Base-by-base conservation (phyloP, 352 stramenopile species). In the Globisporangium abappressorium region DNA sequence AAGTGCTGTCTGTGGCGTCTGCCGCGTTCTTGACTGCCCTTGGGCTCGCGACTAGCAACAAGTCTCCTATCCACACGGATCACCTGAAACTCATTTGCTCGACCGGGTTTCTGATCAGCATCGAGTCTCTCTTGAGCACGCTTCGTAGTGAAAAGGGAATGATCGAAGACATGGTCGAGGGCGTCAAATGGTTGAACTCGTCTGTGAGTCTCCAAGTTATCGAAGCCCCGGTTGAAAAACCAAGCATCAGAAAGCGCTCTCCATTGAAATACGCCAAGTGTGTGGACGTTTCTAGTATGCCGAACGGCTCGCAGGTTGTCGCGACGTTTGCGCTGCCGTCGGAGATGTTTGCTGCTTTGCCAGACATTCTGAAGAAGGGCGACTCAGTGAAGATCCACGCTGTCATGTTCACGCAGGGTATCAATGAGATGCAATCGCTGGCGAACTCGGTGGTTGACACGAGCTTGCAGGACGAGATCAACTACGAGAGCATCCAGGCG, bases 121-220 rank as follows among this genome's bases (percentile, higher is more conserved):
- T 98, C 69, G 95, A 99, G 74, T 97, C 94, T 22, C 77, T 99
- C 15, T 66, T 99, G 38, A 97, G 87, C 71, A 97, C 97, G 24
- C 87, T 97, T 30, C 94, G 95, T 18, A 96, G 94, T 57, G 97
- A 99, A 74, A 91, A 98, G 56, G 93, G 92, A n/a, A 99, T 99
- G 97, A 86, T 99, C 3, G 85, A 97, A 77, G 92, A 98, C 66
- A 92, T 98, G 82, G 82, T 80, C 5, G 91, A 95, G 51, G 91
- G 89, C 26, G 69, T 95, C 51, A 74, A 92, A 58, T 97, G 89
- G 91, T 73, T 98, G 9, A 94, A 84, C 65, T 74, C 65, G 12
- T 73, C 76, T 2, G 86, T 98, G 54, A 92, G 84, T 62, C 81
- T 98, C n/a, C 81, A 92, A 47, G 72, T 96, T 14, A 71, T 15